Base-by-base conservation (phyloP, 768 basidiomycete species). In the Candolleomyces eurysporus region DNA sequence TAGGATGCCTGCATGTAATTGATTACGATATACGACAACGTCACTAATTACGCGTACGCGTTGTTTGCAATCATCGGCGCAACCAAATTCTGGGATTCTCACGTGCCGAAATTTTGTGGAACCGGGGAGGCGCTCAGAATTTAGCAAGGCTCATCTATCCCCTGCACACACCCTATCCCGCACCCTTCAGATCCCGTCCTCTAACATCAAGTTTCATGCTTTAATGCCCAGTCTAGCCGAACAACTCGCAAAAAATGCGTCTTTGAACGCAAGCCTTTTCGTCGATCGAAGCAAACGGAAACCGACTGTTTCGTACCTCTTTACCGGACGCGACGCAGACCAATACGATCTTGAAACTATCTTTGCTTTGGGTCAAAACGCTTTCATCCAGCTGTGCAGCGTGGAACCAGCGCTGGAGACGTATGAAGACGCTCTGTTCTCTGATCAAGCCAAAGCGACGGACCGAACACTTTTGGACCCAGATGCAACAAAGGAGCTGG, bases 301-400 rank as follows among this genome's bases (percentile, higher is more conserved):
- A 73, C 78, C 76, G 16, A 73, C 84, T 0, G 85, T 89, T 69
- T 96, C 94, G 0, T 98, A 98, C 76, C 84, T 99, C 40, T 97
- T 96, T 73, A 85, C 90, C 14, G 85, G 89, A 45, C 82, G 83
- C 61, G 90, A 92, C 53, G 94, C 94, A 9, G 87, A 91, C 67
- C 78, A 85, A 60, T 90, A 97, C 71, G 95, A 98, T 73, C 78
- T 97, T 60, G 89, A 96, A 70, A 83, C 93, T 6, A 84, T 98
- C 57, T 84, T 91, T 68, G 88, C 92, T 0, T 81, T 98, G 9
- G 93, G 84, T 3, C 76, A 83, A 54, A 94, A 92, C 68, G 92
- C 89, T 7, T 87, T 94, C 64, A 72, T 87, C 1, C 90, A 92
- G 52, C 82, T 97, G 16, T 72, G 83, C 21, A 73, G 84, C 2